Base-by-base conservation (phyloP, 176 grass and related monocot species). In the Musa itinerans region DNA sequence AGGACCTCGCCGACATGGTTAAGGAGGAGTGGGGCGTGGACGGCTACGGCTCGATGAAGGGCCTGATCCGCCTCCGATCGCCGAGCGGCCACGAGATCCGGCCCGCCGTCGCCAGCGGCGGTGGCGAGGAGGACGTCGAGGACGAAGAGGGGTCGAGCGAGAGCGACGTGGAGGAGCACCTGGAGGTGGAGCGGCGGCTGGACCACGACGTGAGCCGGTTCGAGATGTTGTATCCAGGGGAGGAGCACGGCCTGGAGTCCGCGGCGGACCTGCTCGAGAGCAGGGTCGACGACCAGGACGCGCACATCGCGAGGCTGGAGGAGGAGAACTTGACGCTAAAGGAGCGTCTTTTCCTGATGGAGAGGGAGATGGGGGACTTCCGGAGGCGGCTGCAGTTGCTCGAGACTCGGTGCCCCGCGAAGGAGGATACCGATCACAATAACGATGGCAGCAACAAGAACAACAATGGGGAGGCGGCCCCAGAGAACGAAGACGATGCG, bases 1-100 rank as follows among this genome's bases (percentile, higher is more conserved):
- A 97, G 72, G 90, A 86, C 77, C 83, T 97, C 52, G 81, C 86
- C 1, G 93, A 97, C 76, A 90, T 97, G 87, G 93, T 88, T 0
- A 85, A 93, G 86, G 87, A 80, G 22, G 85, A 97, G 78, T 97
- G 93, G 93, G 93, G 93, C 43, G 93, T 97, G 4, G 93, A 97
- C 19, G 93, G 93, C 0, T 97, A 97, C 16, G 93, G 93, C 70
- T 93, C 93, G 50, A 97, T 97, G 93, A 97, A 89, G 81, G 93
- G 93, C 25, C 82, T 86, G 74, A 97, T 97, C 81, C 93, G 93
- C 53, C 88, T 97, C 78, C 88, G 90, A 19, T 70, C 68, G 25
- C 65, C 65, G 25, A 68, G 65, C 25, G 65, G 65, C 65, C 34
- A 68, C 25, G 65, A 68, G 65, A 68, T 68, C 26, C 65, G 65